These are phyloP conservation scores for Trichosanthes truncata DNA, from an alignment of 306 rosid species.

Conservation along the genomic window DNA sequence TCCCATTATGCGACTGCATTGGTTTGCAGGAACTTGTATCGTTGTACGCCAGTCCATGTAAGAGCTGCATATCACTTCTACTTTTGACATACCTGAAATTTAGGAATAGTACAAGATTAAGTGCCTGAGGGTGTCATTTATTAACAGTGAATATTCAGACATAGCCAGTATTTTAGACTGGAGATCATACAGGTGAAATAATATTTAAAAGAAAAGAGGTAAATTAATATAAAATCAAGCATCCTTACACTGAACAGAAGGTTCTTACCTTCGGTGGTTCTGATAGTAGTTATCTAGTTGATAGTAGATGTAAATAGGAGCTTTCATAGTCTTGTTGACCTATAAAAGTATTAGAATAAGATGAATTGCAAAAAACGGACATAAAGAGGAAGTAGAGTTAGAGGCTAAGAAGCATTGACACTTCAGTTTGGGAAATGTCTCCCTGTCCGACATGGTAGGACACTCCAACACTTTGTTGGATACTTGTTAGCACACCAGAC, in stretches of 20 bases:
- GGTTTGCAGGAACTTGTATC: conserved; percentile 66
- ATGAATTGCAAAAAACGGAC: background rate
- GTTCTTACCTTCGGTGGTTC: conserved; percentile 76
- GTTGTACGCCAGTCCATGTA: conserved; percentile 60
- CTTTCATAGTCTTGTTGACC: conserved; percentile 76
- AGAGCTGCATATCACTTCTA: conserved; percentile 74
- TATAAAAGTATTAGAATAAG: conserved; percentile 23
- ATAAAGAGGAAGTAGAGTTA: background rate
- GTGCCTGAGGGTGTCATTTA: background rate
- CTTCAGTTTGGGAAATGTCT: background rate
- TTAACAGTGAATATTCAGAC: background rate
- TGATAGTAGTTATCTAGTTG: conserved; percentile 95
- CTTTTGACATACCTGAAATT: conserved; percentile 80
- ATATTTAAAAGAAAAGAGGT: background rate
- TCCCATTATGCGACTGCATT: conserved; percentile 40
- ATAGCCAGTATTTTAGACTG: background rate
- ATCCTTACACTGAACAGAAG: background rate
- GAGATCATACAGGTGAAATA: background rate
- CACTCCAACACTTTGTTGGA: background rate
- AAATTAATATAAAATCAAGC: background rate
- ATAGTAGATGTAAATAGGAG: conserved; percentile 78
- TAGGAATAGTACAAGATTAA: conserved; percentile 6
- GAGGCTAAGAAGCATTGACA: background rate
- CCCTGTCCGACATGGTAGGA: background rate
- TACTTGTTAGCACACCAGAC: background rate